Evolutionary conservation across 352 stramenopile species (phyloP).

Genomic region (Phytopythium litorale): DNA sequence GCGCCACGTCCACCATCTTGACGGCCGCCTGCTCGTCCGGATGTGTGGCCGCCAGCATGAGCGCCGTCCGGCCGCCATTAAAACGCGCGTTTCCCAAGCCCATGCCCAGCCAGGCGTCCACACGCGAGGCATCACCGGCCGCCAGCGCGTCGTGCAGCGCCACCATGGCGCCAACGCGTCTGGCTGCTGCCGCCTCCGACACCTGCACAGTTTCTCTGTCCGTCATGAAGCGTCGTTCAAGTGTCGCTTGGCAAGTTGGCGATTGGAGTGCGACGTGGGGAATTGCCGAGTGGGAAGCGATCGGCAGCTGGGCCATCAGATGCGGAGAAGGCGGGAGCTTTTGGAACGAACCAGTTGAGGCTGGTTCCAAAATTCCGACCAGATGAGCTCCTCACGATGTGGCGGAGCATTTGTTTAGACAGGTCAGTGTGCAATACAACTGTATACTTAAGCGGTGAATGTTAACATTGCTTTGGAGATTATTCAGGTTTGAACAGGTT

Average conservation of each 20-base stretch:
- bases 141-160: not conserved
- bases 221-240: not conserved
- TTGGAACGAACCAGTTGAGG: too few relatives aligned
- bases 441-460: too few relatives aligned
- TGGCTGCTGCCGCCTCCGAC: not conserved
- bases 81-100: conserved; percentile 11
- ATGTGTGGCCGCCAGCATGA: conserved; percentile 15
- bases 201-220: not conserved
- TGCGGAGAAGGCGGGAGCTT: too few relatives aligned
- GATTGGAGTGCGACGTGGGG: not conserved
- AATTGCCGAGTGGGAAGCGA: conserved; percentile 1
- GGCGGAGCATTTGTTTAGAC: too few relatives aligned
- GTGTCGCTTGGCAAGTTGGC: not conserved
- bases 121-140: not conserved
- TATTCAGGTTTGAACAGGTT: too few relatives aligned
- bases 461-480: too few relatives aligned
- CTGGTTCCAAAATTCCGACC: too few relatives aligned
- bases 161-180: not conserved
- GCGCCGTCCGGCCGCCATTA: conserved; percentile 1
- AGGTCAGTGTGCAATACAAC: too few relatives aligned
- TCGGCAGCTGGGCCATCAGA: too few relatives aligned
- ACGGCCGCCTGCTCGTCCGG: not conserved
- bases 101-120: not conserved
- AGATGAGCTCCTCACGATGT: too few relatives aligned
- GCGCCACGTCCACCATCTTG: conserved; percentile 8